Evolutionary conservation across 108 stramenopile species (phyloP), one percentile per base, ranked within the genome.

Genomic region (Nannochloropsis gaditana): DNA sequence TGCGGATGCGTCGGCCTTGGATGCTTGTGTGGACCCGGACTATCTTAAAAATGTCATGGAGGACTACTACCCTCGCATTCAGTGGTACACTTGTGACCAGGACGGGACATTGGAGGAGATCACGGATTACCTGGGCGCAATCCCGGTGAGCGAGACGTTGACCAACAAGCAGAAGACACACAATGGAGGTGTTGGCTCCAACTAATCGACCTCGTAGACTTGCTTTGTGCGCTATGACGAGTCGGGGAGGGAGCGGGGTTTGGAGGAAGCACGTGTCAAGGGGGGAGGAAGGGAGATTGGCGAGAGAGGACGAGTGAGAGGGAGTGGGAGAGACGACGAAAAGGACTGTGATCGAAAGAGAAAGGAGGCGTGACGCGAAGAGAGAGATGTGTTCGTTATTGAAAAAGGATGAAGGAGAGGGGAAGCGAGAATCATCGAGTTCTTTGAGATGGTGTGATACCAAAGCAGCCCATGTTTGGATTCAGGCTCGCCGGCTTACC

Each of bases 121-220:
- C 4, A 73, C 15, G 2, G 59, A 73, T 15, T 73, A 73, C 8
- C 59, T 73, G 5, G 59, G 59, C 59, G 2, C 8, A n/a, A n/a
- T 73, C 2, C 59, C 59, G 15, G 59, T 73, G 59, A 73, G 59
- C n/a, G 59, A 73, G 59, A 2, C 59, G 6, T 2, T 5, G 59
- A 73, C 59, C 8, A 73, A 73, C 59, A 73, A 73, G 59, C 59
- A 73, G 59, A n/a, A n/a, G 59, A 73, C 59, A 4, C 15, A 73
- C 59, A 73, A 73, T 73, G 59, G 59, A 15, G 59, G 59, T n/a
- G n/a, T 73, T 73, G 59, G 59, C 59, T 73, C 59, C 59, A 73
- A 73, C 6, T 73, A 73, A 73, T 31, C 31, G 31, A 31, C 31
- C 0, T 31, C 31, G 31, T 31, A 1, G 31, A 31, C 31, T 31